These are phyloP conservation scores for Lumnitzera racemosa DNA, from an alignment of 345 rosid species.

Conservation along the genomic window DNA sequence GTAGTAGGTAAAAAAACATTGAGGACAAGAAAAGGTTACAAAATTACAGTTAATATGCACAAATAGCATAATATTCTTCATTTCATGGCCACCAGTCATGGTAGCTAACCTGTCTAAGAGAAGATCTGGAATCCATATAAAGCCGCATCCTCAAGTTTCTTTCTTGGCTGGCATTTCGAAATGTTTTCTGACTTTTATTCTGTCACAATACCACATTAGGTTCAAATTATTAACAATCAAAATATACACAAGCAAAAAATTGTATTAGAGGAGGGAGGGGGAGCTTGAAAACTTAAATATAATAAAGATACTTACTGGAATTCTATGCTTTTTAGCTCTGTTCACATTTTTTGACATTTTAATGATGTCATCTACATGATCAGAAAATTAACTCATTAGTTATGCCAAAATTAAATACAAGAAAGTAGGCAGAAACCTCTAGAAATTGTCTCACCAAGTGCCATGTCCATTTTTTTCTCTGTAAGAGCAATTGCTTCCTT, in stretches of 20 bases:
- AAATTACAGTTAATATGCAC: neutral
- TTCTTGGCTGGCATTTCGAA: slow-evolving; percentile 31
- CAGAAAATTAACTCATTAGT: slow-evolving; percentile 2
- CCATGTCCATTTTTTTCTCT: slow-evolving; percentile 91
- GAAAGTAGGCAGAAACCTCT: neutral
- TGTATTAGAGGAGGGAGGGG: neutral
- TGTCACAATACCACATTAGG: slow-evolving; percentile 11
- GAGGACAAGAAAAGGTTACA: neutral
- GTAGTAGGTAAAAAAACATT: slow-evolving; percentile 7
- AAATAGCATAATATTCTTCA: neutral
- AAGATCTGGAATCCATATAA: slow-evolving; percentile 61
- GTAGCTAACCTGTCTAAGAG: slow-evolving; percentile 65
- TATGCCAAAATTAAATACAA: neutral
- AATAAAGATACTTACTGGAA: slow-evolving; percentile 28
- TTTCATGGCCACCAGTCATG: neutral
- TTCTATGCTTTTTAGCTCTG: slow-evolving; percentile 45
- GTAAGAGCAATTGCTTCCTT: slow-evolving; percentile 79
- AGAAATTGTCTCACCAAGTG: slow-evolving; percentile 44
- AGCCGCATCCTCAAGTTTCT: slow-evolving; percentile 42
- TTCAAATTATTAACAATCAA: slow-evolving; percentile 1
- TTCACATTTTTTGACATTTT: slow-evolving; percentile 64
- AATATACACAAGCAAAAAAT: neutral
- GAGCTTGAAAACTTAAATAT: neutral
- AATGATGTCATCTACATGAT: slow-evolving; percentile 59
- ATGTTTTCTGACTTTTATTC: slow-evolving; percentile 51